A percentile compares a stretch with the other conserved stretches of the same genome.
Evolutionary conservation across 2,329 filamentous ascomycete species (phyloP).

Genomic region (Pseudogymnoascus sp.): DNA sequence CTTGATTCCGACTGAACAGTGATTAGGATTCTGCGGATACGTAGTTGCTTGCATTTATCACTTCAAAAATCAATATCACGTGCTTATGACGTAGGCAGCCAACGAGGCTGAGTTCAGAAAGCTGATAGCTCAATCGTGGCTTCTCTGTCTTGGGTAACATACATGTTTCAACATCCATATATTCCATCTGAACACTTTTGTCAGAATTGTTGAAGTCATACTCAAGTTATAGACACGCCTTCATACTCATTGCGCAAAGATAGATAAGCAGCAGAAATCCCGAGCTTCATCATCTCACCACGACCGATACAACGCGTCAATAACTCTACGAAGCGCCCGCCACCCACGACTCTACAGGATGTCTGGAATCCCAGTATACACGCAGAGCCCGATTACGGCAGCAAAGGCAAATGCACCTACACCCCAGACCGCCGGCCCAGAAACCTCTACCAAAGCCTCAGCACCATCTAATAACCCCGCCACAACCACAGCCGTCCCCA

Average conservation of each 20-base stretch:
- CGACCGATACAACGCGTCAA: not conserved
- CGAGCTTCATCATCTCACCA: not conserved
- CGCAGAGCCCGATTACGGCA: constrained; percentile 51
- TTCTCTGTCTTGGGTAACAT: not conserved
- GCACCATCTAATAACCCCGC: constrained; percentile 16
- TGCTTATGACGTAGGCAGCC: constrained; percentile 2
- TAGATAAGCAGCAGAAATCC: not conserved
- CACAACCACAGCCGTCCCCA: constrained; percentile 28
- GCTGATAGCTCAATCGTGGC: constrained; percentile 4
- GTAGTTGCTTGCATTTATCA: not conserved
- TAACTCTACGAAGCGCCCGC: not conserved
- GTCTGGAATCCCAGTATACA: constrained; percentile 55
- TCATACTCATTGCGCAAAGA: not conserved
- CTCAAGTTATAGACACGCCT: not conserved
- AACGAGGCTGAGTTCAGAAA: not conserved
- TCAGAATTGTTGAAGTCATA: not conserved
- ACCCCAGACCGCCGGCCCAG: constrained; percentile 36
- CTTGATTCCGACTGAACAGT: no score
- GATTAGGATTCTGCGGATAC: not conserved
- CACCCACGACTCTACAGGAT: constrained; percentile 33
- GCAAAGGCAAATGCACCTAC: constrained; percentile 45
- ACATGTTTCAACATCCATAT: constrained; percentile 1
- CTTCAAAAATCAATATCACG: not conserved
- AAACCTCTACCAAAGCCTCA: constrained; percentile 19
- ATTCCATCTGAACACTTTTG: not conserved